A percentile compares a stretch with the other conserved stretches of the same genome.
phyloP scores from a whole-genome alignment of 139 green algal species.

The Closterium sp. region DNA sequence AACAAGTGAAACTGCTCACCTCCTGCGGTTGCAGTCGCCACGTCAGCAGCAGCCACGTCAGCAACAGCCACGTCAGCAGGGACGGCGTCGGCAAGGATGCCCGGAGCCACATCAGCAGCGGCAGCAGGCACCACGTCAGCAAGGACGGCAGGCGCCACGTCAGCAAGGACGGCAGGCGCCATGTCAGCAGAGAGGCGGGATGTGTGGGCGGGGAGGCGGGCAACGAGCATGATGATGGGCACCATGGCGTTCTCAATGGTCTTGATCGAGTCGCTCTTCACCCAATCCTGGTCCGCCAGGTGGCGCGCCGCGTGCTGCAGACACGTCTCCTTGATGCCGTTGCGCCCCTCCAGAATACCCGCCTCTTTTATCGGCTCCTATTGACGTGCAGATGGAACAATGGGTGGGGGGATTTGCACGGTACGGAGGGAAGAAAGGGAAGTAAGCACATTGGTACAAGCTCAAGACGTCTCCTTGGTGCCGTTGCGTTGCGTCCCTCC shows the following conservation, averaged over 20 bases:
- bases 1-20: not conserved
- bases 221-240: conserved; percentile 13
- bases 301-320: conserved; percentile 48
- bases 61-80: too few species aligned
- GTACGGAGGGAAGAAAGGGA: too few species aligned
- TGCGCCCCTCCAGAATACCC: conserved; percentile 44
- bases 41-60: not conserved
- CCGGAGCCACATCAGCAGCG: not conserved
- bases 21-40: not conserved
- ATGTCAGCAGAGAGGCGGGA: not conserved
- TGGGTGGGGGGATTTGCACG: too few species aligned
- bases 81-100: too few species aligned
- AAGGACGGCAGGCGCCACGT: not conserved
- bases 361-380: conserved; percentile 48
- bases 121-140: too few species aligned
- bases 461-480: conserved; percentile 41
- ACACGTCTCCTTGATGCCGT: conserved; percentile 50
- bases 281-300: conserved; percentile 50
- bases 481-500: conserved; percentile 25
- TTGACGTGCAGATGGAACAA: not conserved
- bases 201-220: not conserved
- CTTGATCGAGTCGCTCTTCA: conserved; percentile 47
- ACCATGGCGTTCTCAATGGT: conserved; percentile 50
- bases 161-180: not conserved
- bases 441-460: not conserved